These are phyloP conservation scores for Coniferiporia weirii DNA, from an alignment of 1,284 basidiomycete species.

Conservation along the genomic window DNA sequence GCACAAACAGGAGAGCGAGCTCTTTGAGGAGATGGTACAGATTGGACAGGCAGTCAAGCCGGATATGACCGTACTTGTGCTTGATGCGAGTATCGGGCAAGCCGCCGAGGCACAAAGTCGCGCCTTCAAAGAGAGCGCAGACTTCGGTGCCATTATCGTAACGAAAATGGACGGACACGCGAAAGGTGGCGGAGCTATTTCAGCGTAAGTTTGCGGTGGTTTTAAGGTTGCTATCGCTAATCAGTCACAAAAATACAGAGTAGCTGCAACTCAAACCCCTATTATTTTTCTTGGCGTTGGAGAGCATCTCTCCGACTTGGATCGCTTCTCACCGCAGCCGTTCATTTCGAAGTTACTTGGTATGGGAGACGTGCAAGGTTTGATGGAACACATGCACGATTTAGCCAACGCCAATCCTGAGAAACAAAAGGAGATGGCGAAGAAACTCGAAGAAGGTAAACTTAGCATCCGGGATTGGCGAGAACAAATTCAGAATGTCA, in stretches of 20 bases:
- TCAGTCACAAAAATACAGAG: slow-evolving; percentile 43
- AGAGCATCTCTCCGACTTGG: slow-evolving; percentile 94
- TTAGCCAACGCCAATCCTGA: slow-evolving; percentile 90
- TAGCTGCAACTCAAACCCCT: slow-evolving; percentile 96
- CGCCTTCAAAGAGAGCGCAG: slow-evolving; percentile 97
- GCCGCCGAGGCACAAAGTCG: slow-evolving; percentile 94
- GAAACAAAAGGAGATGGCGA: slow-evolving; percentile 96
- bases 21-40: slow-evolving; percentile 98
- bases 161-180: slow-evolving; percentile 99
- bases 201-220: slow-evolving; percentile 64
- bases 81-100: slow-evolving; percentile 93
- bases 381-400: slow-evolving; percentile 98
- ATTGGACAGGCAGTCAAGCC: slow-evolving; percentile 92
- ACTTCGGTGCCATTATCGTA: slow-evolving; percentile 98
- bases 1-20: slow-evolving; percentile 95
- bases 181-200: slow-evolving; percentile 98
- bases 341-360: slow-evolving; percentile 97
- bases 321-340: slow-evolving; percentile 92
- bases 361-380: slow-evolving; percentile 92
- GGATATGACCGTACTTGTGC: slow-evolving; percentile 85
- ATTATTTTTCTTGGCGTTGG: slow-evolving; percentile 99
- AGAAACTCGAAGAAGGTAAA: slow-evolving; percentile 96
- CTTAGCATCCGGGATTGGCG: slow-evolving; percentile 96
- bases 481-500: slow-evolving; percentile 95
- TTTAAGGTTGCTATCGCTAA: slow-evolving; percentile 17